A percentile compares a stretch with the other conserved stretches of the same genome.
Conservation (phyloP, 805 yeast species). For the Spathaspora boniae region DNA sequence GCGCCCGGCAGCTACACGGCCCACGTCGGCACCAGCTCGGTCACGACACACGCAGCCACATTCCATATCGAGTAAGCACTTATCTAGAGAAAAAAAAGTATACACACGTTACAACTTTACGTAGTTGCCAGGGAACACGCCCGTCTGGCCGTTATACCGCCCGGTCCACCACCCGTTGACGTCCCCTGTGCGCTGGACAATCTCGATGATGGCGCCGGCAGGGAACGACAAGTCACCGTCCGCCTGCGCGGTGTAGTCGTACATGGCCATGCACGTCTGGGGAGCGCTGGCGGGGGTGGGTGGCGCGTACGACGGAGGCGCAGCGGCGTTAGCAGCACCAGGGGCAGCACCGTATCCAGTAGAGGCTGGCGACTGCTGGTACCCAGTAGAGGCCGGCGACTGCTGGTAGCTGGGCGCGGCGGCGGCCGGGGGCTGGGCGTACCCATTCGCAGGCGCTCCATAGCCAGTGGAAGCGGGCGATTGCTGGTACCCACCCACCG, state of each 20-base stretch:
- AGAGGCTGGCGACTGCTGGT: conserved; percentile 14
- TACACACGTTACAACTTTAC: conserved; percentile 55
- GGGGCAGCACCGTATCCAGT: conserved; percentile 25
- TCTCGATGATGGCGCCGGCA: conserved; percentile 83
- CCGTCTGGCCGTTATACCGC: conserved; percentile 72
- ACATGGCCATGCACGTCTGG: conserved; percentile 81
- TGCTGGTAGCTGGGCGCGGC: conserved; percentile 10
- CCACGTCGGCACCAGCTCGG: conserved; percentile 41
- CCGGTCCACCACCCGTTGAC: conserved; percentile 99
- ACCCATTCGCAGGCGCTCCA: conserved; percentile 13
- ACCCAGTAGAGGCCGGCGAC: conserved; percentile 2
- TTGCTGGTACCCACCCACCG: conserved; percentile 14
- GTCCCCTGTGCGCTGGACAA: conserved; percentile 78
- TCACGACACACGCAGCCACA: no score
- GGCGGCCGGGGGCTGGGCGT: conserved; percentile 13
- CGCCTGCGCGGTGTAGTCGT: conserved; percentile 90
- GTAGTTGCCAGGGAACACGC: conserved; percentile 95
- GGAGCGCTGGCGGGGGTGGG: conserved; percentile 30
- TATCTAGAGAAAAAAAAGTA: neutral
- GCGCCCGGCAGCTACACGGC: conserved; percentile 51
- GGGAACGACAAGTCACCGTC: conserved; percentile 84
- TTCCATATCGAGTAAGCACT: no score
- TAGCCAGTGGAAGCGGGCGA: conserved; percentile 16
- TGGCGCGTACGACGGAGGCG: conserved; percentile 30
- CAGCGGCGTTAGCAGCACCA: conserved; percentile 11